Base-by-base conservation (phyloP, 2,329 filamentous ascomycete genomes). In the Reticulascus tulasneorum region DNA sequence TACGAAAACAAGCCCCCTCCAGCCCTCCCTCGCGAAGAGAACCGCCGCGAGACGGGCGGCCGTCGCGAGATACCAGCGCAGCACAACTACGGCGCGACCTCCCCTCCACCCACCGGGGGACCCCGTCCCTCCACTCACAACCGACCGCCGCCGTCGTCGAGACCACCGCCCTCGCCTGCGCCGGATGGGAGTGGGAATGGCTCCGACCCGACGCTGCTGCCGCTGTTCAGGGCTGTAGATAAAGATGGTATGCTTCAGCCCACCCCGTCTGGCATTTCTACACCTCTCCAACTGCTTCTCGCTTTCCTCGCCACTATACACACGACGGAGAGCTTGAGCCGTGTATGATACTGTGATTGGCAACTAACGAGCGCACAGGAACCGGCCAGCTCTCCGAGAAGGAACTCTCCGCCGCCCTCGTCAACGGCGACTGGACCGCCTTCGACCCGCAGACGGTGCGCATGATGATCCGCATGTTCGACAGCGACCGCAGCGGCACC, bases 391-490 rank as follows among this genome's bases (percentile, higher is more conserved):
- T 98, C 29, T 89, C 85, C 3, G 90, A 95, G 63, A 73, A 74
- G 33, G 91, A 97, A 62, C 81, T 98, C 26, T 84, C 86, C 9
- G 83, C 86, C 2, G 93, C 93, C 15, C 79, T 98, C 6, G 90
- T 97, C 41, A 98, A 98, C 57, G 91, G 90, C 37, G 93, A 98
- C 71, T 96, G 87, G 79, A 87, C 87, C 2, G 79, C 88, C 5
- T 98, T 98, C 60, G 90, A 98, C 62, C 75, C 82, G 5, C 86
- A 95, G 52, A 98, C 93, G 2, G 90, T 97, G 47, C 84, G 84
- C 55, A 95, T 97, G 87, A 96, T 98, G 90, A 96, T 98, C 49
- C 85, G 90, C 56, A 97, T 98, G 93, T 98, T 98, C 65, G 91
- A 97, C 66, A 86, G 84, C 40, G 86, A 96, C 64, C 84, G 86